Evolutionary conservation across 1,139 yeast species (phyloP), one percentile per base, ranked within the genome.

Genomic region (Candida sanyaensis): DNA sequence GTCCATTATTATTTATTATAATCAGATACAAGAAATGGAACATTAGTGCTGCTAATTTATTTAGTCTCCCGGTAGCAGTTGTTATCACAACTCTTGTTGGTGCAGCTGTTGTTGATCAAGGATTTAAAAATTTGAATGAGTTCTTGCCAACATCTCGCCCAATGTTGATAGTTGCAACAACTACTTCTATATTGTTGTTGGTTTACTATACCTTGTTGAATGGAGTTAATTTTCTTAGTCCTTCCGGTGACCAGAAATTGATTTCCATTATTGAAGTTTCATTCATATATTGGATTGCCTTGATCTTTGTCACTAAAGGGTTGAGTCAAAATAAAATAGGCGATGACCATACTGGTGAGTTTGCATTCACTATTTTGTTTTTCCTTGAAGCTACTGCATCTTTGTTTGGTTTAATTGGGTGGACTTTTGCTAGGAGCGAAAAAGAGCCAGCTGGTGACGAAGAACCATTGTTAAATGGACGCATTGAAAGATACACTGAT

Each of bases 191-290:
- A 4, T 81, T 83, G 55, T 55, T 85, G 36, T 62, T 88, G 29
- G 50, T 75, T 42, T 86, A 85, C 58, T 86, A 84, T 58, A 40
- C 78, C 3, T 50, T 86, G 24, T 68, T 88, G 55, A 82, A 85
- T 29, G 68, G 70, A 10, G 57, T 72, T 37, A 74, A 73, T 49
- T 56, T 61, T 37, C 21, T 67, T 1, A 84, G 87, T 7, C 52
- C 64, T 30, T 80, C 83, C 30, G 87, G 84, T 56, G 95, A 84
- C 61, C 90, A 87, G 58, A 90, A 89, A 62, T 75, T 88, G 51
- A 71, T 86, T 37, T 74, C 81, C 1, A 71, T 86, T n/a, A 59
- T 87, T 30, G 86, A 86, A 63, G 64, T 81, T 10, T 76, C 84
- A 21, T 62, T 77, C 26, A 47, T 80, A 1, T 69, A 78, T 49